Base-by-base conservation (phyloP, 129 eudicot genomes). In the Lactuca saligna region DNA sequence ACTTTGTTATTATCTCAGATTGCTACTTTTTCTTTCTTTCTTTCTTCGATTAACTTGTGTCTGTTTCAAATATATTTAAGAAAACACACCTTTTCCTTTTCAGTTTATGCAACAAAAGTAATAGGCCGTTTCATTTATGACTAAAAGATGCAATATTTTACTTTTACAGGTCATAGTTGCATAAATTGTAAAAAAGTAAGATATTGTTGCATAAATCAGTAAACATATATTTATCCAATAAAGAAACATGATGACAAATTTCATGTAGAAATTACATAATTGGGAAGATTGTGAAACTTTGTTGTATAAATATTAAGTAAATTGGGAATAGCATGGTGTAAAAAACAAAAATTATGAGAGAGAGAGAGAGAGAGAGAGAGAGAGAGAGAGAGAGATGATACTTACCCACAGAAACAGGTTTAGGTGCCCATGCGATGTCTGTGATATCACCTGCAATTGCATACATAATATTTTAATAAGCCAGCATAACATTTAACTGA, bases 351-450 rank as follows among this genome's bases (percentile, higher is more conserved):
- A 25, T 25, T 25, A 25, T 25, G 29, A 25, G 29, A 25, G 29
- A 25, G 29, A 25, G 29, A 42, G 10, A 42, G 13, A 42, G 9
- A 2, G n/a, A 7, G 46, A 67, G 72, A 48, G 29, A 68, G n/a
- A 63, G 38, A 38, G 49, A 33, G 48, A 10, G 60, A 31, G 35
- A 71, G n/a, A 46, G 48, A 76, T 46, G 33, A 31, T 71, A 81
- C 46, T 80, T 74, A 89, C 99, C 97, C 32, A 70, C 77, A 51
- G 86, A 80, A 64, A 93, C 79, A 20, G 84, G 62, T 57, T 78
- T 80, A 58, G 96, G 95, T 15, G 99, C 81, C 99, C 99, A 93
- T 61, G 82, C 87, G 20, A 93, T 80, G 77, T 84, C 91, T n/a
- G 99, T 93, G 69, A 93, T 89, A 33, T 87, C 91, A 89, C 86